Evolutionary conservation across 129 eudicot species (phyloP).

Genomic region (Arctium lappa): DNA sequence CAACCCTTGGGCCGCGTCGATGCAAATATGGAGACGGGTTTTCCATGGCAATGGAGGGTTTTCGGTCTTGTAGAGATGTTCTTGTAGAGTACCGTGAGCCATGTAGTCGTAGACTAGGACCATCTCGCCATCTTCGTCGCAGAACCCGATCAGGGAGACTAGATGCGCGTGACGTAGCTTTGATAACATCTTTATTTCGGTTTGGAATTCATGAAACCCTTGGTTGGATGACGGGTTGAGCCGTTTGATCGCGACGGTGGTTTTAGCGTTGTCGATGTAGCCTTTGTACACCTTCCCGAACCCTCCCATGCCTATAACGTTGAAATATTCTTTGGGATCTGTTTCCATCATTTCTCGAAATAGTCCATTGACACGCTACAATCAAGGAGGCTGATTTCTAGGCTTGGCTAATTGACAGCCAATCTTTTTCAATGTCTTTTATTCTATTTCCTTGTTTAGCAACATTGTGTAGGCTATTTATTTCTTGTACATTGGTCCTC

Average conservation of each 20-base stretch:
- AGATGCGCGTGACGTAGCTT: background rate
- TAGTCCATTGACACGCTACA: too few relatives aligned
- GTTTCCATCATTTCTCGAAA: too few relatives aligned
- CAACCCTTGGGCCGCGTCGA: slow-evolving; percentile 51
- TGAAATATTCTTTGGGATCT: too few relatives aligned
- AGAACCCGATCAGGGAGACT: slow-evolving; percentile 40
- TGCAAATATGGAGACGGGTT: slow-evolving; percentile 40
- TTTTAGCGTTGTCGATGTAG: background rate
- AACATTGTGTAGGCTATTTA: too few relatives aligned
- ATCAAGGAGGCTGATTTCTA: too few relatives aligned
- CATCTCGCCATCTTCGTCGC: slow-evolving; percentile 36
- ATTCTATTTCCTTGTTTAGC: too few relatives aligned
- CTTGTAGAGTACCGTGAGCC: slow-evolving; percentile 35
- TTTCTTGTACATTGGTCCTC: too few relatives aligned
- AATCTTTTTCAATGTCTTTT: too few relatives aligned
- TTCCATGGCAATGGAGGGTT: slow-evolving; percentile 44
- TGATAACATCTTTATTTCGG: slow-evolving; percentile 8
- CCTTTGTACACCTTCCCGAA: background rate
- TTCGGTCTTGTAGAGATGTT: slow-evolving; percentile 30
- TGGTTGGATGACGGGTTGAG: slow-evolving; percentile 45
- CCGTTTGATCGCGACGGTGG: slow-evolving; percentile 44
- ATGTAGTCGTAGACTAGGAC: slow-evolving; percentile 38
- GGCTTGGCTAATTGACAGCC: too few relatives aligned
- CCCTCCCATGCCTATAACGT: background rate
- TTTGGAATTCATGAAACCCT: slow-evolving; percentile 42